phyloP scores from a whole-genome alignment of 2,329 filamentous ascomycete genomes.

The Aaosphaeria arxii region DNA sequence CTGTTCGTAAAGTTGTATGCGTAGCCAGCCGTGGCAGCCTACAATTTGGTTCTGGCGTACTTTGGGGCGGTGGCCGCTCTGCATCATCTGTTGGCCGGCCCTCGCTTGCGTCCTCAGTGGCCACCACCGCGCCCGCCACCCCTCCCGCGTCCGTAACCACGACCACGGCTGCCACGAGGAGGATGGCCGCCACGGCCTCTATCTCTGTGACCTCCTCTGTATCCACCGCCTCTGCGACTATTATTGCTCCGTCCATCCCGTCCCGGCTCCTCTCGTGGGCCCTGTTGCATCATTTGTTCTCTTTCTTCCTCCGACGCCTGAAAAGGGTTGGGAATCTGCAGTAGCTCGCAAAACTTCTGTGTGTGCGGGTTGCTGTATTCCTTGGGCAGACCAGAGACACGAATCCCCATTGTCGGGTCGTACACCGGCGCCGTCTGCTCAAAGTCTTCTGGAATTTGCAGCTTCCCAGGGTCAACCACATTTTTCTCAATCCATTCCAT shows the following conservation, averaged over 20 bases:
- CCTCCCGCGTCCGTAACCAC: conserved; percentile 16
- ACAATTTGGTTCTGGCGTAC: no score
- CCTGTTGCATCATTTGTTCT: conserved; percentile 24
- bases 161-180: conserved; percentile 15
- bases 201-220: conserved; percentile 17
- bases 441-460: conserved; percentile 78
- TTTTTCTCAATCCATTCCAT: conserved; percentile 79
- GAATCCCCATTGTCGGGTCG: conserved; percentile 55
- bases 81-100: no score
- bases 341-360: conserved; percentile 70
- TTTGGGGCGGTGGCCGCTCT: no score
- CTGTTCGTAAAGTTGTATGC: no score
- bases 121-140: background rate
- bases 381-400: conserved; percentile 60
- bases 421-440: conserved; percentile 70
- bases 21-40: no score
- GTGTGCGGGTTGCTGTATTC: conserved; percentile 92
- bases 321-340: conserved; percentile 76
- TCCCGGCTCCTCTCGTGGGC: conserved; percentile 25
- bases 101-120: no score
- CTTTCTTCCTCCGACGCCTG: conserved; percentile 69
- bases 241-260: conserved; percentile 21
- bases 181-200: conserved; percentile 13
- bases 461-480: conserved; percentile 59
- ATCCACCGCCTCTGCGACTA: conserved; percentile 19